A percentile compares a stretch with the other conserved stretches of the same genome.
phyloP scores from a whole-genome alignment of 306 rosid genomes.

The Echinosophora koreensis region DNA sequence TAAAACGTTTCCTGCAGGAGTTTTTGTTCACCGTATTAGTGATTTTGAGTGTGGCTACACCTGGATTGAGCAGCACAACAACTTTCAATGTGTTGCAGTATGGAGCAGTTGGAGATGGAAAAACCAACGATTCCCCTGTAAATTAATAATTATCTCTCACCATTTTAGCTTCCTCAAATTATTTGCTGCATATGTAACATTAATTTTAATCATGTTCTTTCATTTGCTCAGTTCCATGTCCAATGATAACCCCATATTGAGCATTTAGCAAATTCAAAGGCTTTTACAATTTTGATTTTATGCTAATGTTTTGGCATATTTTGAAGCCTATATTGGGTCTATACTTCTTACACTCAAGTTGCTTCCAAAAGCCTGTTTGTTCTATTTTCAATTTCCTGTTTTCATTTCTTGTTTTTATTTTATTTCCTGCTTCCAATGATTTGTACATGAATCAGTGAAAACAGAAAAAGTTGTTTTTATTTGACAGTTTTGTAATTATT shows the following conservation, averaged over 20 bases:
- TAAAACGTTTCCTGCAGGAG: conserved; percentile 43
- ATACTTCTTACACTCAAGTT: neutral
- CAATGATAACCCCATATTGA: neutral
- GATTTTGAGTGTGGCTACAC: conserved; percentile 43
- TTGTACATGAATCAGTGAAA: no score
- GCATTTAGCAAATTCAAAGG: neutral
- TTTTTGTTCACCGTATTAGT: conserved; percentile 31
- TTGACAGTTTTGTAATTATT: no score
- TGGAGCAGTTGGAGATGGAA: conserved; percentile 65
- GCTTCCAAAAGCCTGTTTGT: no score
- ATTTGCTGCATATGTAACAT: neutral
- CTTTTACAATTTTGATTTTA: neutral
- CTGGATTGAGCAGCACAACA: conserved; percentile 49
- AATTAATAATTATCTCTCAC: conserved; percentile 3
- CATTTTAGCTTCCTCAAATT: conserved; percentile 13
- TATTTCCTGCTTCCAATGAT: no score
- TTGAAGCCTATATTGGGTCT: neutral
- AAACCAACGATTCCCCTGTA: conserved; percentile 61
- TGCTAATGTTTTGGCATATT: neutral
- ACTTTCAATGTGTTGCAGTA: conserved; percentile 57
- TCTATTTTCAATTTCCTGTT: no score
- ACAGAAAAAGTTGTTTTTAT: no score
- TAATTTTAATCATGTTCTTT: neutral
- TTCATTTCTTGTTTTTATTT: no score
- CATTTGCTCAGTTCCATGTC: neutral